Percentiles rank a stretch among this genome's conserved stretches.
Conservation (phyloP, 2,329 filamentous ascomycete species). For the Fusarium pseudograminearum region DNA sequence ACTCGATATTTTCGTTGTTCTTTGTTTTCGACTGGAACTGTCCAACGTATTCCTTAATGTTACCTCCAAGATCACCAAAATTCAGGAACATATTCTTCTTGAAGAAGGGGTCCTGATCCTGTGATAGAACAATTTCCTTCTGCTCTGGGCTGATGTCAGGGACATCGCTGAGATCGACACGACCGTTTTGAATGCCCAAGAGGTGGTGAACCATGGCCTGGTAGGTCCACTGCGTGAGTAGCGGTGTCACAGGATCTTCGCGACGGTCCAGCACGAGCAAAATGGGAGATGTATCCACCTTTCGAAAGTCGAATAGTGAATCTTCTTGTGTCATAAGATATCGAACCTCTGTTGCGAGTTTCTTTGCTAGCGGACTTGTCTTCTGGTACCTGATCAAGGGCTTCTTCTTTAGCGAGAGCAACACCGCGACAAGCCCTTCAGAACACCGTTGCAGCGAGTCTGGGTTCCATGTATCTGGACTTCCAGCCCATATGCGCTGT, state of each 20-base stretch:
- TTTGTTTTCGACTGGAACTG: constrained; percentile 99
- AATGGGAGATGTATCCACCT: constrained; percentile 93
- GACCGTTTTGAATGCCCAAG: constrained; percentile 92
- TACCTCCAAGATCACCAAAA: constrained; percentile 93
- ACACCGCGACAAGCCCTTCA: constrained; percentile 85
- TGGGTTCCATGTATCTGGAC: constrained; percentile 88
- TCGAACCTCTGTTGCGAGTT: constrained; percentile 90
- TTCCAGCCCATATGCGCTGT: constrained; percentile 83
- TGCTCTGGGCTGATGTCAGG: constrained; percentile 88
- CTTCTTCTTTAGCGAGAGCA: constrained; percentile 95
- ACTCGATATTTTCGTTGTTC: constrained; percentile 94
- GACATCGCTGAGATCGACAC: constrained; percentile 86
- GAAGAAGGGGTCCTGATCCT: constrained; percentile 98
- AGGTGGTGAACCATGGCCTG: constrained; percentile 99
- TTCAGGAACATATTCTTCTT: constrained; percentile 99
- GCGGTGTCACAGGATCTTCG: constrained; percentile 93
- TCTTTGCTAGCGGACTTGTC: constrained; percentile 90
- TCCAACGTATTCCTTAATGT: constrained; percentile 98
- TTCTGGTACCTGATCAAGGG: constrained; percentile 93
- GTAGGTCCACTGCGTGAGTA: constrained; percentile 98
- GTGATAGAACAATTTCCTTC: constrained; percentile 93
- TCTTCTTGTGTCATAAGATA: constrained; percentile 97
- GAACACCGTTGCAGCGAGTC: constrained; percentile 88
- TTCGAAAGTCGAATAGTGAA: constrained; percentile 94
- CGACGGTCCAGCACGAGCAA: constrained; percentile 89